These are phyloP conservation scores for Plasmopara muralis DNA, from an alignment of 352 stramenopile species.

Conservation along the genomic window DNA sequence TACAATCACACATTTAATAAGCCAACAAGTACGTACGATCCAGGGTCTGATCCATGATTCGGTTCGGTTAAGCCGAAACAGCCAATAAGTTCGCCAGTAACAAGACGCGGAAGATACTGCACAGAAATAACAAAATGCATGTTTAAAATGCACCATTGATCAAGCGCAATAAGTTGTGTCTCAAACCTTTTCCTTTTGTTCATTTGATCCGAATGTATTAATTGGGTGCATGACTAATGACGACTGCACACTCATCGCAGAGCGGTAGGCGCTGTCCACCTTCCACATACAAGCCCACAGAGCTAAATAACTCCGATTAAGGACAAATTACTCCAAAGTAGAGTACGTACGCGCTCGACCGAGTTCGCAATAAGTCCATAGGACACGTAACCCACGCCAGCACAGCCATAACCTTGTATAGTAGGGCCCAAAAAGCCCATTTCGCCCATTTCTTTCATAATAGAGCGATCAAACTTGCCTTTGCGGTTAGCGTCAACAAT, in stretches of 20 bases:
- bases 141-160: not conserved
- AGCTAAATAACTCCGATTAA: not conserved
- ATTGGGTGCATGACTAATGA: slow-evolving; percentile 98
- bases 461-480: slow-evolving; percentile 89
- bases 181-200: slow-evolving; percentile 90
- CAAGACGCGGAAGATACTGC: slow-evolving; percentile 92
- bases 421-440: slow-evolving; percentile 94
- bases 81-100: slow-evolving; percentile 92
- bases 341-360: slow-evolving; percentile 72
- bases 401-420: slow-evolving; percentile 93
- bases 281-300: slow-evolving; percentile 9
- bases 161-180: not conserved
- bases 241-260: slow-evolving; percentile 96
- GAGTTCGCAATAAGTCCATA: slow-evolving; percentile 97
- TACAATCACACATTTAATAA: too few species aligned
- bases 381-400: slow-evolving; percentile 92
- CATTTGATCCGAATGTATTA: slow-evolving; percentile 94
- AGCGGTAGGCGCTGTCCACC: slow-evolving; percentile 95
- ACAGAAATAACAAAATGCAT: slow-evolving; percentile 1
- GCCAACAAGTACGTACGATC: slow-evolving; percentile 37
- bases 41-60: slow-evolving; percentile 96
- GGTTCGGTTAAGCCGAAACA: slow-evolving; percentile 98
- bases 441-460: slow-evolving; percentile 93
- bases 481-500: slow-evolving; percentile 94
- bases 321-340: not conserved